phyloP scores from a whole-genome alignment of 257 asterid genomes.

The Coffea canephora region DNA sequence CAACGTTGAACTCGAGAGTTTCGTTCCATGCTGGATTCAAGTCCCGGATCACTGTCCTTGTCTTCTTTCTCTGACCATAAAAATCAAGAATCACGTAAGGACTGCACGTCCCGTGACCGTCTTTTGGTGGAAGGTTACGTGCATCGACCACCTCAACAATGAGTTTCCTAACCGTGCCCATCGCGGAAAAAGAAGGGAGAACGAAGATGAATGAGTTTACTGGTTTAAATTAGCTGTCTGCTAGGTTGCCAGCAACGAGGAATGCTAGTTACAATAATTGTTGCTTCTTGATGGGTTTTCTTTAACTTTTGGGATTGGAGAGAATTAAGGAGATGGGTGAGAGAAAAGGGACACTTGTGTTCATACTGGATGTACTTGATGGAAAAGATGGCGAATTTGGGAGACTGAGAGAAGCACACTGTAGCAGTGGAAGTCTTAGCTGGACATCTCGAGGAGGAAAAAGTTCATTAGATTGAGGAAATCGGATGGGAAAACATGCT shows the following conservation, averaged over 20 bases:
- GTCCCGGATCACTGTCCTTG: conserved; percentile 59
- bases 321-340: background rate
- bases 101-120: conserved; percentile 86
- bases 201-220: too few relatives aligned
- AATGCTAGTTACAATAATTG: background rate
- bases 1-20: conserved; percentile 56
- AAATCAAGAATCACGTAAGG: conserved; percentile 72
- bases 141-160: conserved; percentile 78
- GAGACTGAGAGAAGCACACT: background rate
- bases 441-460: conserved; percentile 31
- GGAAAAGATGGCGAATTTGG: background rate
- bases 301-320: background rate
- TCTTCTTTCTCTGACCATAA: conserved; percentile 79
- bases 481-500: conserved; percentile 32
- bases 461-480: conserved; percentile 3
- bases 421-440: conserved; percentile 29
- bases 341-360: conserved; percentile 8
- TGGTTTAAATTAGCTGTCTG: background rate
- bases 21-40: conserved; percentile 81
- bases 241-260: background rate
- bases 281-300: background rate
- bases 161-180: conserved; percentile 58
- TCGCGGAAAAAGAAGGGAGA: conserved; percentile 1
- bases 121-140: conserved; percentile 68
- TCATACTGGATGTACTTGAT: background rate